Evolutionary conservation across 371 early-diverging fungal genomes (phyloP).

Genomic region (Mucor indicus): DNA sequence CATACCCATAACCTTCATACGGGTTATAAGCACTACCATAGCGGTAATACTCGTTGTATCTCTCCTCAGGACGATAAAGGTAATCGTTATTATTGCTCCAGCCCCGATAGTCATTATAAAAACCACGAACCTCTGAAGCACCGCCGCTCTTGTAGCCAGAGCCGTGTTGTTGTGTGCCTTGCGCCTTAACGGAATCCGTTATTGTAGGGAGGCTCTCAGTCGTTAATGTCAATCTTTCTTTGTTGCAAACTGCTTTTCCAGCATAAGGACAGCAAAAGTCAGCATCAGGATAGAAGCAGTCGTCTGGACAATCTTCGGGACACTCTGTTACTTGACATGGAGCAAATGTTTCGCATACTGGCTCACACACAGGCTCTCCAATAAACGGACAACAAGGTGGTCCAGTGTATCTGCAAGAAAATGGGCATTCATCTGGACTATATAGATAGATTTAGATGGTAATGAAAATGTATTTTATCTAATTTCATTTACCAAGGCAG

Average conservation of each 20-base stretch:
- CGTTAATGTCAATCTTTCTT: too few species aligned
- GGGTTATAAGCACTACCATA: too few species aligned
- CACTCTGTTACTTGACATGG: slow-evolving; percentile 27
- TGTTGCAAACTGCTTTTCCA: slow-evolving; percentile 21
- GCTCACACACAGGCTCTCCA: slow-evolving; percentile 24
- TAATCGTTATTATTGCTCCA: too few species aligned
- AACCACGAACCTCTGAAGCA: too few species aligned
- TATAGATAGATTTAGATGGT: background rate
- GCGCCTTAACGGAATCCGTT: too few species aligned
- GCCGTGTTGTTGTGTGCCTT: too few species aligned
- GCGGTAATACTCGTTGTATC: too few species aligned
- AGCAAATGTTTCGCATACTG: slow-evolving; percentile 14
- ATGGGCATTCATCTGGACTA: slow-evolving; percentile 19
- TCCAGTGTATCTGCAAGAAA: slow-evolving; percentile 18
- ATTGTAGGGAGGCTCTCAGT: too few species aligned
- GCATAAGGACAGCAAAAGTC: slow-evolving; percentile 29
- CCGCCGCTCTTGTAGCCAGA: too few species aligned
- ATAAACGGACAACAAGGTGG: slow-evolving; percentile 29
- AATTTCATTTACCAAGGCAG: slow-evolving; percentile 13
- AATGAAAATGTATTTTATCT: background rate
- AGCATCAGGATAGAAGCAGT: slow-evolving; percentile 33
- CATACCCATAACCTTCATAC: background rate
- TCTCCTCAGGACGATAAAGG: too few species aligned
- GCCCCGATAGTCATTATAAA: too few species aligned
- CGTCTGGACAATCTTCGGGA: slow-evolving; percentile 25